Percentiles rank a stretch among this genome's conserved stretches.
phyloP scores from a whole-genome alignment of 2,329 filamentous ascomycete genomes.

The Cladosporium sp. region DNA sequence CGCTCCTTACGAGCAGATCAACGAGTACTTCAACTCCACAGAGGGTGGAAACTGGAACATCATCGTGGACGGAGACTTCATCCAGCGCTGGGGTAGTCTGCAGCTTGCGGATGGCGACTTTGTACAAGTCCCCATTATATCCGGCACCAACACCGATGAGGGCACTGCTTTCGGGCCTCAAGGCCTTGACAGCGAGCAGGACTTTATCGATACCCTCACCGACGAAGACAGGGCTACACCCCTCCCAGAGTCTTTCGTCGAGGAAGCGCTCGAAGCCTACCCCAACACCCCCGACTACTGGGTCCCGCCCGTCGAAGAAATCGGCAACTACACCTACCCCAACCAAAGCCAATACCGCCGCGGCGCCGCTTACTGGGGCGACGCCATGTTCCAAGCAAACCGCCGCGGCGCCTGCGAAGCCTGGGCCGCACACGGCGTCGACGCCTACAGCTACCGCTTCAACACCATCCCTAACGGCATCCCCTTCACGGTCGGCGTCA shows the following conservation, averaged over 20 bases:
- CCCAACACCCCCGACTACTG: constrained; percentile 48
- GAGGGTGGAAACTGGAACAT: constrained; percentile 35
- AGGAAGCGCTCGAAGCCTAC: constrained; percentile 45
- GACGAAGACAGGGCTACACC: constrained; percentile 20
- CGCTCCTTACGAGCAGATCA: constrained; percentile 27
- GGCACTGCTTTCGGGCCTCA: constrained; percentile 52
- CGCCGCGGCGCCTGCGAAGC: constrained; percentile 50
- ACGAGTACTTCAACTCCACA: constrained; percentile 26
- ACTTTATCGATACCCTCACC: constrained; percentile 34
- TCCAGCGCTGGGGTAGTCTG: constrained; percentile 48
- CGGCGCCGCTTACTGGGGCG: constrained; percentile 51
- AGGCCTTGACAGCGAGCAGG: constrained; percentile 48
- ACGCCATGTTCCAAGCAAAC: constrained; percentile 52
- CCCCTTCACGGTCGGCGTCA: constrained; percentile 39
- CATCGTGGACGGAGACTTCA: constrained; percentile 53
- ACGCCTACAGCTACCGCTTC: constrained; percentile 60
- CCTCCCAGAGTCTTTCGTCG: constrained; percentile 25
- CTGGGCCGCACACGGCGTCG: constrained; percentile 45
- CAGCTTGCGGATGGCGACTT: constrained; percentile 56
- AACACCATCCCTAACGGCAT: constrained; percentile 50
- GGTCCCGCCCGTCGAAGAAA: constrained; percentile 39
- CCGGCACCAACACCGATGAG: constrained; percentile 63
- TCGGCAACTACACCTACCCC: constrained; percentile 34
- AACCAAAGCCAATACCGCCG: constrained; percentile 50
- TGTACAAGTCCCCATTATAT: constrained; percentile 55